These are phyloP conservation scores for Alternaria ethzedia DNA, from an alignment of 2,329 filamentous ascomycete genomes.

Conservation along the genomic window DNA sequence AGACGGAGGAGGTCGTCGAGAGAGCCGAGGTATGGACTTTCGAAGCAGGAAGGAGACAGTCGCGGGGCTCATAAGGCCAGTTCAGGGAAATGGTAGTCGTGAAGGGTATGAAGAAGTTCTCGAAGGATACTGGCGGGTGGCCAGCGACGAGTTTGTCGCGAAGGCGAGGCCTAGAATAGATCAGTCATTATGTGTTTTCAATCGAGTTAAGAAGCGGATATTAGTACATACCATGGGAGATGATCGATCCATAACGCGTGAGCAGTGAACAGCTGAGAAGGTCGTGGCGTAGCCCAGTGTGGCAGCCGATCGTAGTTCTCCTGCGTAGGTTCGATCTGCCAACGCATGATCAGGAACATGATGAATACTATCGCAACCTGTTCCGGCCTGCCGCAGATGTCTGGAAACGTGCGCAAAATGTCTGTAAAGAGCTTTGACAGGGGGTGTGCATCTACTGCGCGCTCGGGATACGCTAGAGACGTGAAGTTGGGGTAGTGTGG, in stretches of 20 bases:
- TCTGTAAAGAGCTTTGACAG: conserved; percentile 86
- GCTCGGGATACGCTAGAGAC: conserved; percentile 75
- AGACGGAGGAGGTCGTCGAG: conserved; percentile 32
- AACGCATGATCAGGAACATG: conserved; percentile 85
- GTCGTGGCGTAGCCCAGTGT: conserved; percentile 71
- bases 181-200: conserved; percentile 18
- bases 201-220: background rate
- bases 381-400: conserved; percentile 78
- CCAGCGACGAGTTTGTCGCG: conserved; percentile 68
- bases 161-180: conserved; percentile 64
- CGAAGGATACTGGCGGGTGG: conserved; percentile 68
- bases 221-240: conserved; percentile 66
- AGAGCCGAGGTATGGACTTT: conserved; percentile 26
- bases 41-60: conserved; percentile 66
- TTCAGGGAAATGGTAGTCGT: conserved; percentile 78
- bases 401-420: conserved; percentile 82
- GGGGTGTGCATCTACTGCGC: conserved; percentile 70
- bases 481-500: conserved; percentile 81
- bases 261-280: conserved; percentile 68
- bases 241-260: conserved; percentile 87
- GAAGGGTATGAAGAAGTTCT: conserved; percentile 83
- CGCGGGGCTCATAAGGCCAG: conserved; percentile 80
- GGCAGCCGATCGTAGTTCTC: conserved; percentile 83
- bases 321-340: conserved; percentile 79
- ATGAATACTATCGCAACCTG: conserved; percentile 81